Percentiles rank a stretch among this genome's conserved stretches.
phyloP scores from a whole-genome alignment of 2,329 filamentous ascomycete species.

The Neofusicoccum ribis region DNA sequence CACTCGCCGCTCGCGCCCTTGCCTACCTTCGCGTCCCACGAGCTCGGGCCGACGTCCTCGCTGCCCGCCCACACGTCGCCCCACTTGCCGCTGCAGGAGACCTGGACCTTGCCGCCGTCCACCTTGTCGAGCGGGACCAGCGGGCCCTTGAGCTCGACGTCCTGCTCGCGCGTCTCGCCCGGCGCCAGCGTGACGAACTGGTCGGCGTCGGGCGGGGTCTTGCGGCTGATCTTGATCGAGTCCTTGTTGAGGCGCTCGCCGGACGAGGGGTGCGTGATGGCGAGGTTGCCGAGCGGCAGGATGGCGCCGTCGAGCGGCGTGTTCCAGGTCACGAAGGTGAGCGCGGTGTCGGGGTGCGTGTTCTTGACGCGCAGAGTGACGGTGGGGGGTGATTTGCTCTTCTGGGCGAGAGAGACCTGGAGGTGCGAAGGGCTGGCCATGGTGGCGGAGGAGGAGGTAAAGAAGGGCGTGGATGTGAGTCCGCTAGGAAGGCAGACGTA shows the following conservation, averaged over 20 bases:
- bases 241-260: conserved; percentile 32
- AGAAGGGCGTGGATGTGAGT: neutral
- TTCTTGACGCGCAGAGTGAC: conserved; percentile 41
- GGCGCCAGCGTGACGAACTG: conserved; percentile 39
- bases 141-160: conserved; percentile 39
- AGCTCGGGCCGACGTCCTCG: conserved; percentile 29
- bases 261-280: conserved; percentile 29
- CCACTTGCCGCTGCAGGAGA: conserved; percentile 33
- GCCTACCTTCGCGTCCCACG: conserved; percentile 21
- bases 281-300: conserved; percentile 40
- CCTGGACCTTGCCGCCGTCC: conserved; percentile 35
- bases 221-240: conserved; percentile 31
- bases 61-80: conserved; percentile 18
- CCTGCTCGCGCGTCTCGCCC: conserved; percentile 33
- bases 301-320: conserved; percentile 42
- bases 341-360: conserved; percentile 31
- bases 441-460: conserved; percentile 33
- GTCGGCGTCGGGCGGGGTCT: conserved; percentile 38
- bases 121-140: conserved; percentile 42
- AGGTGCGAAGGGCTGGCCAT: conserved; percentile 38
- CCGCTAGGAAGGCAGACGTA: neutral
- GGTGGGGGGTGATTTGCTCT: conserved; percentile 31
- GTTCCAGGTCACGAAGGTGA: conserved; percentile 43
- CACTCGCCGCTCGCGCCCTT: neutral
- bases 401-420: conserved; percentile 32